Conservation (phyloP, 805 yeast species). For the Jamesozyma jinghongensis region DNA sequence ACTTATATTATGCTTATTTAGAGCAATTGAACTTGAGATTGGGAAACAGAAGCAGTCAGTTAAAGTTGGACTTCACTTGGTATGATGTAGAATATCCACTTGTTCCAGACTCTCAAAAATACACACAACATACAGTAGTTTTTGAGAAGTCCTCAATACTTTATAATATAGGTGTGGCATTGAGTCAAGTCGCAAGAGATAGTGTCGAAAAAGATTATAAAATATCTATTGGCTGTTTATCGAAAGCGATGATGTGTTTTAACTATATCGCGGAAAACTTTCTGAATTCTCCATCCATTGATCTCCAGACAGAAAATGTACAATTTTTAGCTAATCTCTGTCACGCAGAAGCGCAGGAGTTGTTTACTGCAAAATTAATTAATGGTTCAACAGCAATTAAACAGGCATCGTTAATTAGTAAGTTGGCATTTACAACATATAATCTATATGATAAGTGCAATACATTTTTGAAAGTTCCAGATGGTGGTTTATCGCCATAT, state of each 20-base stretch:
- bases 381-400: slow-evolving; percentile 33
- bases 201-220: slow-evolving; percentile 41
- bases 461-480: slow-evolving; percentile 36
- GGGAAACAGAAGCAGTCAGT: slow-evolving; percentile 51
- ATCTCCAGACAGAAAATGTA: slow-evolving; percentile 60
- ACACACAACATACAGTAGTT: slow-evolving; percentile 70
- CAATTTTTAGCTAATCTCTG: slow-evolving; percentile 53
- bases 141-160: slow-evolving; percentile 83
- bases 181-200: slow-evolving; percentile 42
- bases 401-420: slow-evolving; percentile 66
- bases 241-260: slow-evolving; percentile 72
- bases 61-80: slow-evolving; percentile 67
- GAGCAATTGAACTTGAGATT: slow-evolving; percentile 72
- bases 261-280: slow-evolving; percentile 69
- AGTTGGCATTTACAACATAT: slow-evolving; percentile 57
- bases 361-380: slow-evolving; percentile 55
- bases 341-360: slow-evolving; percentile 86
- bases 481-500: slow-evolving; percentile 21
- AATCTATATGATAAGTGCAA: slow-evolving; percentile 45
- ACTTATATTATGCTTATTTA: slow-evolving; percentile 69
- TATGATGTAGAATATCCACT: slow-evolving; percentile 54
- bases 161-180: slow-evolving; percentile 64
- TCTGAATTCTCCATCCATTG: slow-evolving; percentile 79
- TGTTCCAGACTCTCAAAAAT: slow-evolving; percentile 26
- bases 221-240: slow-evolving; percentile 49